phyloP scores from a whole-genome alignment of 768 basidiomycete species.

The Asterophora parasitica region DNA sequence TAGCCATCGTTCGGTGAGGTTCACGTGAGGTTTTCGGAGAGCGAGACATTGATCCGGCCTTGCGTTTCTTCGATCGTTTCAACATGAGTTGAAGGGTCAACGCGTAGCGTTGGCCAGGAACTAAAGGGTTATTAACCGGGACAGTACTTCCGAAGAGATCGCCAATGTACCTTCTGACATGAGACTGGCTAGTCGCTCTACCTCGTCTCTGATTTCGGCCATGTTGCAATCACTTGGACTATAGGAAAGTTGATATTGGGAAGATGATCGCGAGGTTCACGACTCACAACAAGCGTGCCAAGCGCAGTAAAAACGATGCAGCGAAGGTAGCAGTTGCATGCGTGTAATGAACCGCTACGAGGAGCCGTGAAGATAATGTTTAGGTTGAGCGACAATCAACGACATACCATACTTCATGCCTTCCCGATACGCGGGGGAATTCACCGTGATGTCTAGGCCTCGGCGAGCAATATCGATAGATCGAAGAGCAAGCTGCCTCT shows the following conservation, averaged over 20 bases:
- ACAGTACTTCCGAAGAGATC: neutral
- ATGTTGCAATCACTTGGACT: conserved; percentile 85
- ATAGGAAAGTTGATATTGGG: conserved; percentile 7
- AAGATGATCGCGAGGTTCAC: neutral
- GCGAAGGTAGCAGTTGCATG: conserved; percentile 94
- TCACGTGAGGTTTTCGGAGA: conserved; percentile 61
- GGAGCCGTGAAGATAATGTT: conserved; percentile 3
- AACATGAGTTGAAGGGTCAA: conserved; percentile 87
- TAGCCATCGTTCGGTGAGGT: conserved; percentile 41
- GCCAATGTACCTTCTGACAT: conserved; percentile 68
- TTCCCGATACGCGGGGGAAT: conserved; percentile 78
- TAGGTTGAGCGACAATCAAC: neutral
- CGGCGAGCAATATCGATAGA: conserved; percentile 81
- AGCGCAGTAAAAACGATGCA: conserved; percentile 82
- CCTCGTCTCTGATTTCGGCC: conserved; percentile 64
- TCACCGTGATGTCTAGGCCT: conserved; percentile 81
- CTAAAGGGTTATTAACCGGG: conserved; percentile 33
- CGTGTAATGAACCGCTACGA: conserved; percentile 78
- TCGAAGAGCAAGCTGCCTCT: conserved; percentile 73
- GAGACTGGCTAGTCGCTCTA: conserved; percentile 71
- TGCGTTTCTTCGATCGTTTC: conserved; percentile 67
- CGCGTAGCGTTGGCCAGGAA: conserved; percentile 91
- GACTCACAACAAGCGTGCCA: conserved; percentile 82
- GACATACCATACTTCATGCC: conserved; percentile 85
- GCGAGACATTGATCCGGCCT: conserved; percentile 46